These are phyloP conservation scores for Akebia trifoliata DNA, from an alignment of 164 flowering plant genomes.

Conservation along the genomic window DNA sequence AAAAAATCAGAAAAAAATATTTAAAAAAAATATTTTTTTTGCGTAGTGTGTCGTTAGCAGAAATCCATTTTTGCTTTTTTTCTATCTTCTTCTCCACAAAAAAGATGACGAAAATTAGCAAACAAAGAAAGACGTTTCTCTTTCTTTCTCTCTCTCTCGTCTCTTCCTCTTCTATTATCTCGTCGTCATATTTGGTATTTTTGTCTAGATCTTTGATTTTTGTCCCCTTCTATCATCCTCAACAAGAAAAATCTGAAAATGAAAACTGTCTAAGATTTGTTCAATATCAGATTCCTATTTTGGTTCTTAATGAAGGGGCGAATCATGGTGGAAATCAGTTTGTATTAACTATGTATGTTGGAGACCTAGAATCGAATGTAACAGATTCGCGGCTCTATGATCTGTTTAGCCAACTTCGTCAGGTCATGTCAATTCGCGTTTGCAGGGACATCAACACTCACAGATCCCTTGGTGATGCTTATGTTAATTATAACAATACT, in stretches of 20 bases:
- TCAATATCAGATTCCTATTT: conserved; percentile 29
- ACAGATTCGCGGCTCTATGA: conserved; percentile 81
- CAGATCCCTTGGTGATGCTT: conserved; percentile 80
- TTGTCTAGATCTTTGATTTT: conserved; percentile 9
- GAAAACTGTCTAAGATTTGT: conserved; percentile 64
- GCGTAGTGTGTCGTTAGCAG: no score
- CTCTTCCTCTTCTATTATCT: neutral
- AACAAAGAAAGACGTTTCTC: no score
- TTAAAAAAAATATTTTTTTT: no score
- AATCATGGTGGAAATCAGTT: conserved; percentile 23
- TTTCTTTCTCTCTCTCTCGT: no score
- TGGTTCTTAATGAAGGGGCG: conserved; percentile 31
- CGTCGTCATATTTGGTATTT: conserved; percentile 9
- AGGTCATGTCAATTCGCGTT: conserved; percentile 75
- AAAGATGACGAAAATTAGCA: no score
- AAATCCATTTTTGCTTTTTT: no score
- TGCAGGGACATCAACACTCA: conserved; percentile 69
- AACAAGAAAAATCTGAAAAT: conserved; percentile 10
- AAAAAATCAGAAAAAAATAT: no score
- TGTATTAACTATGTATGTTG: conserved; percentile 59
- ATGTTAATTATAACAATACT: conserved; percentile 59
- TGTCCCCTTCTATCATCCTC: neutral
- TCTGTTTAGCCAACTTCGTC: conserved; percentile 62
- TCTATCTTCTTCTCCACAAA: no score
- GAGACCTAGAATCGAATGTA: conserved; percentile 64